phyloP scores from a whole-genome alignment of 2,329 filamentous ascomycete genomes.

The Clonostachys rhizophaga region DNA sequence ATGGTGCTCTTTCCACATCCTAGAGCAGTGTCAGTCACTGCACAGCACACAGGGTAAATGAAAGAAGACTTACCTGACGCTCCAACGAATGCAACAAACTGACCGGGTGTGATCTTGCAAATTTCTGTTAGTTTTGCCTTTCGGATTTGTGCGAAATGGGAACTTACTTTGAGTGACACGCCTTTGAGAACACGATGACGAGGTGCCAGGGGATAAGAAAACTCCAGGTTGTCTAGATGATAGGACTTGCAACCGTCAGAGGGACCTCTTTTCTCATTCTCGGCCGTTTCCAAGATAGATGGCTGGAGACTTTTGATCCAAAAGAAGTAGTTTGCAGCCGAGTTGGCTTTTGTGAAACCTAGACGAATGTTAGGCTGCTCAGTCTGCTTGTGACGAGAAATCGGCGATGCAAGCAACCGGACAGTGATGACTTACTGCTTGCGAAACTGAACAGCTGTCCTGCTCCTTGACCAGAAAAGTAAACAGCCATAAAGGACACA shows the following conservation, averaged over 20 bases:
- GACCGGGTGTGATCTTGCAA: conserved; percentile 35
- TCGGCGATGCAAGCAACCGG: conserved; percentile 16
- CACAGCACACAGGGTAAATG: too few relatives aligned
- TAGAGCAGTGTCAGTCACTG: conserved; percentile 15
- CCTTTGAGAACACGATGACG: conserved; percentile 26
- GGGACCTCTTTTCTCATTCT: conserved; percentile 7
- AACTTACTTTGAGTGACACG: too few relatives aligned
- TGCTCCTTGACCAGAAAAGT: conserved; percentile 34
- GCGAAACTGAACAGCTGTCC: too few relatives aligned
- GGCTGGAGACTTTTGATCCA: conserved; percentile 22
- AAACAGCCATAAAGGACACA: conserved; percentile 42
- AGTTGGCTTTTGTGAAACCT: conserved; percentile 38
- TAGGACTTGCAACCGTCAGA: conserved; percentile 24
- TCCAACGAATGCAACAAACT: conserved; percentile 51
- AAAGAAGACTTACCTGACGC: conserved; percentile 12
- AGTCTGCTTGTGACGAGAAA: conserved; percentile 41
- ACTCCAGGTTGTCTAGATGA: conserved; percentile 46
- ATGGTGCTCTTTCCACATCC: conserved; percentile 59
- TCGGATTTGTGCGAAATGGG: too few relatives aligned
- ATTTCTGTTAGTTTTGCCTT: conserved; percentile 11
- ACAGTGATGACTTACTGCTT: too few relatives aligned
- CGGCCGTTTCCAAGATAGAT: conserved; percentile 20
- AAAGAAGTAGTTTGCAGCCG: conserved; percentile 44
- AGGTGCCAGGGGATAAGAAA: conserved; percentile 48
- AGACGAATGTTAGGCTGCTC: conserved; percentile 16